These are phyloP conservation scores for Cicer cuneatum DNA, from an alignment of 306 rosid genomes.

Conservation along the genomic window DNA sequence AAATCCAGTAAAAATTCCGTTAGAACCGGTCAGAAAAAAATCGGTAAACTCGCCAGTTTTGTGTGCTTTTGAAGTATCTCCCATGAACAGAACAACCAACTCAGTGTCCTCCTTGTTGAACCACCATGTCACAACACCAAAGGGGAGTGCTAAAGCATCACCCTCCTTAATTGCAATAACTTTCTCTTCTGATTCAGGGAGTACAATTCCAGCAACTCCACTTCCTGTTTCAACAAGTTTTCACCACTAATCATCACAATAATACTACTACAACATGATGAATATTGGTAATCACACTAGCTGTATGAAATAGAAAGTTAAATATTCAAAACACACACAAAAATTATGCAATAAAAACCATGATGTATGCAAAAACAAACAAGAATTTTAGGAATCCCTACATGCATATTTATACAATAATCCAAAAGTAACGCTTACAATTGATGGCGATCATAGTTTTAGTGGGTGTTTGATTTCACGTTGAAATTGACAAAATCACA, in stretches of 20 bases:
- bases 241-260: not conserved
- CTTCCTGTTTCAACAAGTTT: conserved; percentile 44
- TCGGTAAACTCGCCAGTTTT: conserved; percentile 75
- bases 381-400: not conserved
- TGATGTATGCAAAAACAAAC: not conserved
- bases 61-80: conserved; percentile 77
- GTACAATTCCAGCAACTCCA: conserved; percentile 70
- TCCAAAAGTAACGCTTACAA: not conserved
- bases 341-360: not conserved
- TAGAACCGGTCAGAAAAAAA: conserved; percentile 64
- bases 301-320: not conserved
- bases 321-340: not conserved
- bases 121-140: conserved; percentile 87
- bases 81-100: conserved; percentile 67
- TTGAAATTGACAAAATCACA: too few relatives aligned
- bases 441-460: not conserved
- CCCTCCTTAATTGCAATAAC: conserved; percentile 73
- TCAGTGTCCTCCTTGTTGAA: conserved; percentile 69
- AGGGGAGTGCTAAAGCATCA: conserved; percentile 77
- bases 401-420: not conserved
- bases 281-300: not conserved
- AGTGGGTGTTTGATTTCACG: too few relatives aligned
- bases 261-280: not conserved
- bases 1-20: conserved; percentile 78
- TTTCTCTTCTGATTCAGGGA: conserved; percentile 72